These are phyloP conservation scores for Pythium rishiriense DNA, from an alignment of 352 stramenopile genomes.

Conservation along the genomic window DNA sequence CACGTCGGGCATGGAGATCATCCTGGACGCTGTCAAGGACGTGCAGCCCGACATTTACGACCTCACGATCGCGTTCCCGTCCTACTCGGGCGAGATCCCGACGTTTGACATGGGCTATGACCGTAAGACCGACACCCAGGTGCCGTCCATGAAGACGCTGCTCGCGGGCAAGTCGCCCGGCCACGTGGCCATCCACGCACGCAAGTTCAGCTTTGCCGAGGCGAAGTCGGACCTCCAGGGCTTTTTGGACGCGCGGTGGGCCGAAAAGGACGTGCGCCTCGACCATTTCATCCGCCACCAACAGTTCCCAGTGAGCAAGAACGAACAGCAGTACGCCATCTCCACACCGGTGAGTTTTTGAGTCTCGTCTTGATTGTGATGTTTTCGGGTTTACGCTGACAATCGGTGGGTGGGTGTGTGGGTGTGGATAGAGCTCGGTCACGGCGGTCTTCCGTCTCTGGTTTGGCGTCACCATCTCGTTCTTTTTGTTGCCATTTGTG, in stretches of 20 bases:
- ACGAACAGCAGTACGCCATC: constrained; percentile 13
- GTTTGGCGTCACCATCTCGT: constrained; percentile 63
- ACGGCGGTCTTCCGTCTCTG: constrained; percentile 71
- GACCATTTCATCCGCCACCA: constrained; percentile 79
- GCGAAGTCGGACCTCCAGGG: constrained; percentile 46
- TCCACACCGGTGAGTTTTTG: constrained; percentile 30
- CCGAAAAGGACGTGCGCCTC: constrained; percentile 74
- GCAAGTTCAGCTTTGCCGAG: constrained; percentile 68
- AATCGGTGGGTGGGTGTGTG: constrained; percentile 10
- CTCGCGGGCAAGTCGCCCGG: constrained; percentile 54
- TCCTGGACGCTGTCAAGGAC: constrained; percentile 85
- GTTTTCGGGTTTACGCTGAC: not conserved
- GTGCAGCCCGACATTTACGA: constrained; percentile 93
- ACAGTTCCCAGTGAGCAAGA: constrained; percentile 35
- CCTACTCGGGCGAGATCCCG: constrained; percentile 83
- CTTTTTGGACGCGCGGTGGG: constrained; percentile 73
- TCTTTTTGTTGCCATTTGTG: constrained; percentile 67
- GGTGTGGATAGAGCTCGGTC: constrained; percentile 46
- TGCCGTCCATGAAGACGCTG: constrained; percentile 84
- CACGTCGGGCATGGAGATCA: constrained; percentile 92
- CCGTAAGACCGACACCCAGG: constrained; percentile 73
- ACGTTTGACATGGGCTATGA: constrained; percentile 90
- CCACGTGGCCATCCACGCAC: constrained; percentile 55
- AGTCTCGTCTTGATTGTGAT: not conserved
- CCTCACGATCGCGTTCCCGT: constrained; percentile 88